Conservation (phyloP, 768 basidiomycete genomes). For the Suillus brevipes region DNA sequence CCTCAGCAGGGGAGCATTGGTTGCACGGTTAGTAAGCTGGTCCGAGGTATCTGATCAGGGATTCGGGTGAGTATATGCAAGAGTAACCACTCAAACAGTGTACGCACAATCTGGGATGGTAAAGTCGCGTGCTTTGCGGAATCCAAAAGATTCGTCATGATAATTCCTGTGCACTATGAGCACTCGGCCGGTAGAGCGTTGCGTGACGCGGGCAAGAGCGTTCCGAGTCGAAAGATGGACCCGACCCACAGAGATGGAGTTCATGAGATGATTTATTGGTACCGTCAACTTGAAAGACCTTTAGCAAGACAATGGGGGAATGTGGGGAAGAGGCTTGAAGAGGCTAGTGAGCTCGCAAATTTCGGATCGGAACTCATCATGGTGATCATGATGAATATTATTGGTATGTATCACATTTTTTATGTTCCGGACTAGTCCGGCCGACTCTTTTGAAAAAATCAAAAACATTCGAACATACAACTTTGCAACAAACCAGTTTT, state of each 20-base stretch:
- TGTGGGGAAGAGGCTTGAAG: background rate
- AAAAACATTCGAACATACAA: background rate
- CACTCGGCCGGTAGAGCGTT: slow-evolving; percentile 14
- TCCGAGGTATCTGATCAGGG: slow-evolving; percentile 52
- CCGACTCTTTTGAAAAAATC: background rate
- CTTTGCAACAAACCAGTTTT: background rate
- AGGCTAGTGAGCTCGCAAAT: background rate
- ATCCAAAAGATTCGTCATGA: slow-evolving; percentile 82
- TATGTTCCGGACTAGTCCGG: background rate
- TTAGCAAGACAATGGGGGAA: too few relatives aligned
- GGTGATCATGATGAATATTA: background rate
- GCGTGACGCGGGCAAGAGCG: background rate
- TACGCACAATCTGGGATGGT: slow-evolving; percentile 71
- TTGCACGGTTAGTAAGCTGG: slow-evolving; percentile 66
- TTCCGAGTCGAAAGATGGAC: background rate
- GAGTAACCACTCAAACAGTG: background rate
- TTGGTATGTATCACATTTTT: background rate
- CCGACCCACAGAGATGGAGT: background rate
- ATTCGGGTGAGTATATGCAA: background rate
- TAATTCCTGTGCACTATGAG: slow-evolving; percentile 41
- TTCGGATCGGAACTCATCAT: background rate
- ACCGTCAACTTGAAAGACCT: background rate
- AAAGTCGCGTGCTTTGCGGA: slow-evolving; percentile 62
- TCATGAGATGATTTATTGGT: background rate
- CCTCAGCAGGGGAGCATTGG: slow-evolving; percentile 77